Evolutionary conservation across 805 yeast species (phyloP).

Genomic region (Teunomyces cretensis): DNA sequence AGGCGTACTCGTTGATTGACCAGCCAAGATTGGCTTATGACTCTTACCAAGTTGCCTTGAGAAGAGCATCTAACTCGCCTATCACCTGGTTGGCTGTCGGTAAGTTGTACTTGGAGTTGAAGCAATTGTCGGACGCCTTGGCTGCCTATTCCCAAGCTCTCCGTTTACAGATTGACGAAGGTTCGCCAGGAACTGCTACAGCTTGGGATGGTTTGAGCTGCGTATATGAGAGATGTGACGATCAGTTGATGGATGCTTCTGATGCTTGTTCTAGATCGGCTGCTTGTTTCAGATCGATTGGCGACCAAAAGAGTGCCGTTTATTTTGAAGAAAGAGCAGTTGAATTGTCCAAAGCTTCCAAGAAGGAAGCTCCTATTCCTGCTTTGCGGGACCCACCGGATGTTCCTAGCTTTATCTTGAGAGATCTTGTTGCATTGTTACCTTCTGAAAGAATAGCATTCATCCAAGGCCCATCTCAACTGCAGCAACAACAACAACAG

Average conservation of each 20-base stretch:
- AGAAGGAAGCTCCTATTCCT: conserved; percentile 46
- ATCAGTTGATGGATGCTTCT: conserved; percentile 57
- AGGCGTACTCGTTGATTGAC: conserved; percentile 47
- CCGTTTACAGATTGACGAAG: conserved; percentile 48
- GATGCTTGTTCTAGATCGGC: conserved; percentile 59
- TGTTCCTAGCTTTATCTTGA: conserved; percentile 42
- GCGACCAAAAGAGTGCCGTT: conserved; percentile 41
- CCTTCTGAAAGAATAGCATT: conserved; percentile 41
- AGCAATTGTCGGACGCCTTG: conserved; percentile 63
- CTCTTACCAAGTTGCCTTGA: conserved; percentile 52
- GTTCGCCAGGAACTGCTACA: conserved; percentile 48
- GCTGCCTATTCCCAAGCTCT: conserved; percentile 69
- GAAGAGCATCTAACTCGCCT: conserved; percentile 53
- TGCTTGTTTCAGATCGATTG: conserved; percentile 46
- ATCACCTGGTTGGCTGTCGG: conserved; percentile 70
- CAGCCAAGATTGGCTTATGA: conserved; percentile 54
- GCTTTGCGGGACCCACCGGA: conserved; percentile 46
- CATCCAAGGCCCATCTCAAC: conserved; percentile 23
- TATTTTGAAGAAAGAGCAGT: conserved; percentile 46
- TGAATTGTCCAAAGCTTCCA: conserved; percentile 40
- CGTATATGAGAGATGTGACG: conserved; percentile 63
- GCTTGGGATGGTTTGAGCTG: conserved; percentile 68
- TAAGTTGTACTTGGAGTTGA: conserved; percentile 53
- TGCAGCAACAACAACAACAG: conserved; percentile 5
- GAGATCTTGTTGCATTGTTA: conserved; percentile 44